phyloP scores from a whole-genome alignment of 495 filamentous ascomycete species.

The Penicillium samsonianum region DNA sequence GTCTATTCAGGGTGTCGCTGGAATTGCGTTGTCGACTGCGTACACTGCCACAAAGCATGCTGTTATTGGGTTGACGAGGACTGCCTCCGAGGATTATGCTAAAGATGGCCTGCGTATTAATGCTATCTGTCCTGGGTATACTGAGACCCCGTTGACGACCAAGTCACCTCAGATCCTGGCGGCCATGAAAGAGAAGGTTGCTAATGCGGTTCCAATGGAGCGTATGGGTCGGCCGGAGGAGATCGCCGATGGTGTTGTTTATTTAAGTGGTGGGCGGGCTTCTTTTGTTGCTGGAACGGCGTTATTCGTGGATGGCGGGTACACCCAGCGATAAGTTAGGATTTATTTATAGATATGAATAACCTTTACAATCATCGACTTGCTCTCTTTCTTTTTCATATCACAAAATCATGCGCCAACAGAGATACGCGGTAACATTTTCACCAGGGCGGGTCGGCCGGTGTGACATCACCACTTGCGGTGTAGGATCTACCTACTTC shows the following conservation, averaged over 20 bases:
- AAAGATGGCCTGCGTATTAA: conserved; percentile 45
- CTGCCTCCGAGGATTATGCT: conserved; percentile 48
- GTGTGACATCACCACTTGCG: conserved; percentile 19
- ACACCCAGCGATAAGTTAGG: conserved; percentile 25
- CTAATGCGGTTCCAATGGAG: conserved; percentile 42
- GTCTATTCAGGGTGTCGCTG: conserved; percentile 38
- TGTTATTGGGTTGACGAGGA: conserved; percentile 35
- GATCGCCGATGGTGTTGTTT: conserved; percentile 47
- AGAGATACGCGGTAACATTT: neutral
- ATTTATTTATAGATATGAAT: neutral
- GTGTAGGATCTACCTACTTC: conserved; percentile 7
- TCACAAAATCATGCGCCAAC: neutral
- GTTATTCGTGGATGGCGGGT: conserved; percentile 48
- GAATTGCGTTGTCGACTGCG: conserved; percentile 30
- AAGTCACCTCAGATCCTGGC: conserved; percentile 28
- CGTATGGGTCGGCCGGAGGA: conserved; percentile 43
- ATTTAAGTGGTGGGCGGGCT: conserved; percentile 40
- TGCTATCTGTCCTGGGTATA: conserved; percentile 48
- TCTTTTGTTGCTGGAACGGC: conserved; percentile 46
- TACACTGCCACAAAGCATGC: conserved; percentile 41
- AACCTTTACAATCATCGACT: neutral
- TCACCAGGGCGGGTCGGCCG: conserved; percentile 2
- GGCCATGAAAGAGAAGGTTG: conserved; percentile 27
- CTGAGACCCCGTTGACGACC: conserved; percentile 43
- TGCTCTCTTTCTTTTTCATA: neutral